A percentile compares a stretch with the other conserved stretches of the same genome.
Evolutionary conservation across 2,329 filamentous ascomycete genomes (phyloP).

Genomic region (Ilyonectria destructans): DNA sequence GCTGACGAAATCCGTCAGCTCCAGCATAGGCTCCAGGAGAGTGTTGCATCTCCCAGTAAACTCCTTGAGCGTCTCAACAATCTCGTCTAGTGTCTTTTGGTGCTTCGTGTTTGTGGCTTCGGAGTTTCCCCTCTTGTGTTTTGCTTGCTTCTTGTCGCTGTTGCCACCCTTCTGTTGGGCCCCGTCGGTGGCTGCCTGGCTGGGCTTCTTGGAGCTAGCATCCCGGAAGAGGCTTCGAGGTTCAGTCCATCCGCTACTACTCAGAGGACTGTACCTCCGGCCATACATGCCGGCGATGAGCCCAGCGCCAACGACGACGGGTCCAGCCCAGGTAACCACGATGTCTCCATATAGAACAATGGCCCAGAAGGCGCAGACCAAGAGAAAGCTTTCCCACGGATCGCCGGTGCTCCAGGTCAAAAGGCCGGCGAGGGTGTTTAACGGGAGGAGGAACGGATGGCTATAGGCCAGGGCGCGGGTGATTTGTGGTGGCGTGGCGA

Average conservation of each 20-base stretch:
- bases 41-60: conserved; percentile 95
- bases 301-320: conserved; percentile 83
- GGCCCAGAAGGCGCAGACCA: conserved; percentile 90
- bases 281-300: conserved; percentile 95
- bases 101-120: conserved; percentile 80
- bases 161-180: conserved; percentile 47
- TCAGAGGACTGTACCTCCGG: conserved; percentile 89
- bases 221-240: conserved; percentile 58
- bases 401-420: conserved; percentile 96
- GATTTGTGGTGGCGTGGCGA: conserved; percentile 94
- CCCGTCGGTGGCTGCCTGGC: conserved; percentile 35
- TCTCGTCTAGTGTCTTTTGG: conserved; percentile 97
- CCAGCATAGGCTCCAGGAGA: conserved; percentile 88
- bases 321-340: conserved; percentile 86
- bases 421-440: conserved; percentile 89
- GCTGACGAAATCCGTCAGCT: conserved; percentile 93
- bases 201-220: conserved; percentile 38
- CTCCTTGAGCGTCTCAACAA: conserved; percentile 92
- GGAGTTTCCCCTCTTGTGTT: conserved; percentile 64
- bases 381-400: conserved; percentile 95
- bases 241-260: conserved; percentile 83
- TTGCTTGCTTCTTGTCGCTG: conserved; percentile 49
- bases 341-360: conserved; percentile 88
- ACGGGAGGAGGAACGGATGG: conserved; percentile 91
- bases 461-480: conserved; percentile 96